Percentiles rank a stretch among this genome's conserved stretches.
phyloP scores from a whole-genome alignment of 495 filamentous ascomycete species.

The Penicillium riverlandense region DNA sequence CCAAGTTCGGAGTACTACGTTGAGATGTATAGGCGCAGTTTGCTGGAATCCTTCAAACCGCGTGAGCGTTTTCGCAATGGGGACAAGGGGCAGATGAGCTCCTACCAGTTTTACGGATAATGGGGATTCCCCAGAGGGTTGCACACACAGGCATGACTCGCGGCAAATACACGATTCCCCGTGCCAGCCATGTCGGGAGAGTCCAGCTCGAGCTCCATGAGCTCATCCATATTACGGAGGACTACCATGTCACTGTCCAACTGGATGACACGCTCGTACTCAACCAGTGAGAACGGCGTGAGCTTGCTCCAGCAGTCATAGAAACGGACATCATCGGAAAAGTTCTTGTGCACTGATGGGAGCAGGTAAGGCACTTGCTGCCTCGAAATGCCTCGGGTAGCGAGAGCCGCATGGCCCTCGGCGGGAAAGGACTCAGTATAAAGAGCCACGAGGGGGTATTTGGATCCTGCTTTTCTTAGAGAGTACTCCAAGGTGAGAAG shows the following conservation, averaged over 20 bases:
- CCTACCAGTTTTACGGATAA: conserved; percentile 68
- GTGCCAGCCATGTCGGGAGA: conserved; percentile 39
- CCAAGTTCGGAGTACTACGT: conserved; percentile 48
- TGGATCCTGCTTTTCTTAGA: conserved; percentile 48
- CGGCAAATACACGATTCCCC: conserved; percentile 59
- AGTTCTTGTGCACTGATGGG: conserved; percentile 51
- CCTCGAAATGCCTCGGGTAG: conserved; percentile 53
- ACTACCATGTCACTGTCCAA: conserved; percentile 85
- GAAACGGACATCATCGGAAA: conserved; percentile 60
- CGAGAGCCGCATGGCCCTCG: conserved; percentile 56
- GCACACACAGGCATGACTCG: conserved; percentile 73
- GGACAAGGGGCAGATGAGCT: conserved; percentile 5
- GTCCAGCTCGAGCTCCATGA: conserved; percentile 71
- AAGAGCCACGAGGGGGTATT: conserved; percentile 68
- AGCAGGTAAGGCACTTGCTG: conserved; percentile 56
- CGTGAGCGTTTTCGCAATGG: too few relatives aligned
- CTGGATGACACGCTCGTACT: conserved; percentile 67
- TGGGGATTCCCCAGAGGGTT: conserved; percentile 70
- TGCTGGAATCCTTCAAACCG: conserved; percentile 45
- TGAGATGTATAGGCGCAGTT: conserved; percentile 74
- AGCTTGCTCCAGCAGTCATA: conserved; percentile 83
- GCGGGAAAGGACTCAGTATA: conserved; percentile 65
- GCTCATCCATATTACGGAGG: conserved; percentile 72
- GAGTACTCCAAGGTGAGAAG: conserved; percentile 66
- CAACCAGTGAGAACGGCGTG: conserved; percentile 60